Percentiles rank a stretch among this genome's conserved stretches.
These are phyloP conservation scores for Bipolaris bicolor DNA, from an alignment of 2,329 filamentous ascomycete species.

Conservation along the genomic window DNA sequence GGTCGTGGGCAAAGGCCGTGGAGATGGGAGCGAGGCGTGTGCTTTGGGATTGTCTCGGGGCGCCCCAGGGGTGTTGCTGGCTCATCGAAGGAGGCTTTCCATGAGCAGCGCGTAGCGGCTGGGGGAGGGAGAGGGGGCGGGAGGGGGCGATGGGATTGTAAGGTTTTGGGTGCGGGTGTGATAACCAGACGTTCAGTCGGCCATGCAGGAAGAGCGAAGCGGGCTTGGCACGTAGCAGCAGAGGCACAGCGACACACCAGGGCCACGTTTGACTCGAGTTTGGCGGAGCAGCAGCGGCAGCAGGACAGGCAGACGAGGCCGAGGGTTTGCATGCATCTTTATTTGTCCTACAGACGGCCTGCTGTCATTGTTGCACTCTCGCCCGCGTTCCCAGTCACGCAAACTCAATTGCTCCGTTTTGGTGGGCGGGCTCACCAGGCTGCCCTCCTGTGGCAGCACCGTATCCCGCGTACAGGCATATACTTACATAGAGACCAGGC, in stretches of 20 bases:
- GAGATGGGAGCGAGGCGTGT: conserved; percentile 65
- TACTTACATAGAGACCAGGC: no score
- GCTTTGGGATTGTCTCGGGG: conserved; percentile 60
- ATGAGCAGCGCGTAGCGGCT: conserved; percentile 48
- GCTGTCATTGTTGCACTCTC: not conserved
- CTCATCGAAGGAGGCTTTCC: conserved; percentile 53
- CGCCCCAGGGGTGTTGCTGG: conserved; percentile 65
- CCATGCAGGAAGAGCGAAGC: conserved; percentile 16
- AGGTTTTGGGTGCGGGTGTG: conserved; percentile 26
- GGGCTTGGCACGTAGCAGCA: conserved; percentile 12
- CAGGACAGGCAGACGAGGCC: not conserved
- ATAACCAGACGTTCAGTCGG: conserved; percentile 22
- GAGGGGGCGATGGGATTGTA: conserved; percentile 19
- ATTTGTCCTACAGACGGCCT: no score
- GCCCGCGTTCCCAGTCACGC: not conserved
- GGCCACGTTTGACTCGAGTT: conserved; percentile 11
- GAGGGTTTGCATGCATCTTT: not conserved
- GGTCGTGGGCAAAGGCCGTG: conserved; percentile 53
- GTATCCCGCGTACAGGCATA: no score
- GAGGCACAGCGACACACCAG: conserved; percentile 2
- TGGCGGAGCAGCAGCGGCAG: not conserved
- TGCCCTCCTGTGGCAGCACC: not conserved
- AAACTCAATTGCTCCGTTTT: no score
- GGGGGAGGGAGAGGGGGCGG: conserved; percentile 26
- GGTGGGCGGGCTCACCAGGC: not conserved